phyloP scores from a whole-genome alignment of 2,329 filamentous ascomycete genomes.

The Cadophora sp. region DNA sequence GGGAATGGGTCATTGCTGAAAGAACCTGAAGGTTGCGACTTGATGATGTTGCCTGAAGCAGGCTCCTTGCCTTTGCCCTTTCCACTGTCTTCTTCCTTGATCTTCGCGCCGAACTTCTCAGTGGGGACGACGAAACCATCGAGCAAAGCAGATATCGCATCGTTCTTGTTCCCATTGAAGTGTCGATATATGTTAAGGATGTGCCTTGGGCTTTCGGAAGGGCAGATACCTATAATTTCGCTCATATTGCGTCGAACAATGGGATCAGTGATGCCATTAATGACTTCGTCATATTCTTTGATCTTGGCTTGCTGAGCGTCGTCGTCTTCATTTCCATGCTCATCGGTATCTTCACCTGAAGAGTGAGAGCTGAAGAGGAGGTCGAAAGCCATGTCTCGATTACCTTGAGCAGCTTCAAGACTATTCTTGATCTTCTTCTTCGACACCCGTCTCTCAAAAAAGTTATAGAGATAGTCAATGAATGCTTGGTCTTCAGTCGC shows the following conservation, averaged over 20 bases:
- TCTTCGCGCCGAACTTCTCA: not conserved
- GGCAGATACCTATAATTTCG: not conserved
- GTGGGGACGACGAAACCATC: not conserved
- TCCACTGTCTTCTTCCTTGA: not conserved
- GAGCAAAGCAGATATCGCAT: not conserved
- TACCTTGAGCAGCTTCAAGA: not conserved
- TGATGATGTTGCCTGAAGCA: not conserved
- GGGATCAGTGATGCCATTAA: not conserved
- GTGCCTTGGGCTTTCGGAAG: not conserved
- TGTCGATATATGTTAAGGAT: not conserved
- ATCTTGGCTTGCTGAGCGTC: not conserved
- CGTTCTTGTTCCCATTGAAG: not conserved
- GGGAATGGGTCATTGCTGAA: not conserved
- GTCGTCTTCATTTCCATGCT: not conserved
- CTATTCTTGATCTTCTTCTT: not conserved
- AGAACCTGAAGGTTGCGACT: not conserved
- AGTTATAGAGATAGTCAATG: not conserved
- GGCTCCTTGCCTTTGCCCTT: not conserved
- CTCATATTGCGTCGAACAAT: not conserved
- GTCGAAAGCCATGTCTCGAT: not conserved
- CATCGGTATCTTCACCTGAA: not conserved
- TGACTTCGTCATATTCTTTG: not conserved
- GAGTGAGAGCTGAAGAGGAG: not conserved
- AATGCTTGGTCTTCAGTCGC: not conserved
- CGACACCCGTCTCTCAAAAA: not conserved